Evolutionary conservation across 2,329 filamentous ascomycete species (phyloP).

Genomic region (Ambrosiella beaveri): DNA sequence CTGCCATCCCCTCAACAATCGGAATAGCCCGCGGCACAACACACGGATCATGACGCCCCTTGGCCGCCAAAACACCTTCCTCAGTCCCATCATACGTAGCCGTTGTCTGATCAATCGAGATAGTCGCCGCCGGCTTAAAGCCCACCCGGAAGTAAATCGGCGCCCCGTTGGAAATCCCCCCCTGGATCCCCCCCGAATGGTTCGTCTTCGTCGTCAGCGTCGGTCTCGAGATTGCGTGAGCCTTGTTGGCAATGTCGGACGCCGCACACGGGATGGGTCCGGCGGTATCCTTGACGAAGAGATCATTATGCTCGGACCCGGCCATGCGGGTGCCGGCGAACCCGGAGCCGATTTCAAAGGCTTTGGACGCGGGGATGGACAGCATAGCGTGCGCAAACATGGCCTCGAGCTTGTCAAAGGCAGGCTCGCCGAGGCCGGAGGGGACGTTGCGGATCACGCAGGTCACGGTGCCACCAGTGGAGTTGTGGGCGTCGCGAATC

Average conservation of each 20-base stretch:
- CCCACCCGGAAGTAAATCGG: constrained; percentile 87
- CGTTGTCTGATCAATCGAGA: constrained; percentile 73
- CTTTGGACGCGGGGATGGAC: constrained; percentile 86
- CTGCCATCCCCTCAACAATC: constrained; percentile 83
- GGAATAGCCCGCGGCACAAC: constrained; percentile 78
- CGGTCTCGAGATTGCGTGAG: constrained; percentile 26
- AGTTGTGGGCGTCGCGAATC: constrained; percentile 64
- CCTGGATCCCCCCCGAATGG: constrained; percentile 88
- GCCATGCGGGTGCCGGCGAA: constrained; percentile 75
- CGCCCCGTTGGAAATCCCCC: constrained; percentile 84
- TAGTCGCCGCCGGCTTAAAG: constrained; percentile 92
- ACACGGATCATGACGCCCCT: constrained; percentile 86
- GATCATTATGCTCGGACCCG: constrained; percentile 83
- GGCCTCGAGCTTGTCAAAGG: constrained; percentile 91
- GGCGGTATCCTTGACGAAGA: constrained; percentile 40
- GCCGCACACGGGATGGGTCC: constrained; percentile 23
- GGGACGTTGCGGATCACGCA: constrained; percentile 82
- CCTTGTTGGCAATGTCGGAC: constrained; percentile 22
- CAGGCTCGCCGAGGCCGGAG: constrained; percentile 75
- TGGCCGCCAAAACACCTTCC: constrained; percentile 68
- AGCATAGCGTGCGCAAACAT: constrained; percentile 86
- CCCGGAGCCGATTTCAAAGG: constrained; percentile 86
- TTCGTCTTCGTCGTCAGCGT: constrained; percentile 80
- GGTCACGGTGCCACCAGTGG: constrained; percentile 86
- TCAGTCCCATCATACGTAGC: constrained; percentile 54